These are phyloP conservation scores for Cystofilobasidium ferigula DNA, from an alignment of 768 basidiomycete species.

Conservation along the genomic window DNA sequence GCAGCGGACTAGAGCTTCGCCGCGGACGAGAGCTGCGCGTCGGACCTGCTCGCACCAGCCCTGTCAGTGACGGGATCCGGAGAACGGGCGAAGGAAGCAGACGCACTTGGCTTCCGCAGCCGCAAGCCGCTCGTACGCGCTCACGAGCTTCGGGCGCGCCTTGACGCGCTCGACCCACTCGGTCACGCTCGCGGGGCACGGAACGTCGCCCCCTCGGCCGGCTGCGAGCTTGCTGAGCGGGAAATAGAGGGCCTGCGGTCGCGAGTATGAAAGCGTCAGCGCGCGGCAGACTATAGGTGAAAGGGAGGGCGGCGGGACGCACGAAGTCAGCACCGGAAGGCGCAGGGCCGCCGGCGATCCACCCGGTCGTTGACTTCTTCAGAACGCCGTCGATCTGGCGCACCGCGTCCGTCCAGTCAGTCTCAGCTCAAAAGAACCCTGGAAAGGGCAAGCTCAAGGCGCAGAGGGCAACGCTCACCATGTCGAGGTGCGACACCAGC, in stretches of 20 bases:
- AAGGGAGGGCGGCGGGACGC: background rate
- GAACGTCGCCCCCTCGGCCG: constrained; percentile 12
- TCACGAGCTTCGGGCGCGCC: no score
- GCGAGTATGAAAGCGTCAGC: background rate
- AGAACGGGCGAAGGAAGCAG: no score
- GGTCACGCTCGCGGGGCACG: constrained; percentile 11
- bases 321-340: constrained; percentile 23
- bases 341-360: constrained; percentile 15
- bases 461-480: background rate
- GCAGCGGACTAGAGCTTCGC: no score
- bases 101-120: no score
- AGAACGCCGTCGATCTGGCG: constrained; percentile 18
- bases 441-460: background rate
- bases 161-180: constrained; percentile 7
- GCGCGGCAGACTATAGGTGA: background rate
- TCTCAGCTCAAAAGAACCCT: background rate
- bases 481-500: constrained; percentile 3
- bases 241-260: constrained; percentile 8
- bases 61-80: no score
- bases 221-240: constrained; percentile 9
- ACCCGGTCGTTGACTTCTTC: constrained; percentile 8
- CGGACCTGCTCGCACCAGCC: no score
- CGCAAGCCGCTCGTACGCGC: no score
- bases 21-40: no score
- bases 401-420: background rate